These are phyloP conservation scores for Porpolomopsis calyptriformis DNA, from an alignment of 768 basidiomycete species.

Conservation along the genomic window DNA sequence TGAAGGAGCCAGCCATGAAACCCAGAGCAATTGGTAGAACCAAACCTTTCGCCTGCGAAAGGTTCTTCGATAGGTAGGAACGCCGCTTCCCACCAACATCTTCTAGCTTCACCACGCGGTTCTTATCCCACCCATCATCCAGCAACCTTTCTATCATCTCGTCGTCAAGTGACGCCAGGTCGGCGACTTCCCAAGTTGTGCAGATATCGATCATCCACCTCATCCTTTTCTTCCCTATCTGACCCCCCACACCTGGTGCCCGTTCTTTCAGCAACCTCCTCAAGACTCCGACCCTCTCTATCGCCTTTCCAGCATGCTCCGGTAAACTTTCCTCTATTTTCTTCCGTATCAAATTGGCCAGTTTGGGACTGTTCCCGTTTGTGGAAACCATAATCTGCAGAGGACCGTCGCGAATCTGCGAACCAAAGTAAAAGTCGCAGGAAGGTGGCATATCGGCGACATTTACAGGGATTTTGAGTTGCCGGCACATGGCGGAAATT, in stretches of 20 bases:
- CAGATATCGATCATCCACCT: slow-evolving; percentile 85
- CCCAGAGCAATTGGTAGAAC: background rate
- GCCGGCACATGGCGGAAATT: slow-evolving; percentile 64
- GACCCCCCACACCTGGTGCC: slow-evolving; percentile 76
- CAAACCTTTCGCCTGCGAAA: background rate
- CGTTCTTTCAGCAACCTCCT: slow-evolving; percentile 62
- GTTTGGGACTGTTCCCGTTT: slow-evolving; percentile 83
- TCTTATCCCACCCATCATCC: slow-evolving; percentile 79
- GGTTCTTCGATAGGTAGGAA: background rate
- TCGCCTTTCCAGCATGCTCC: slow-evolving; percentile 61
- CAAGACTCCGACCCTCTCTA: slow-evolving; percentile 69
- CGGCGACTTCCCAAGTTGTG: slow-evolving; percentile 76
- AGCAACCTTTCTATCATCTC: slow-evolving; percentile 53
- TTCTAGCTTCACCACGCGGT: slow-evolving; percentile 34
- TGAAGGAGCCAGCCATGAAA: background rate
- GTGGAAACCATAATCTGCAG: slow-evolving; percentile 95
- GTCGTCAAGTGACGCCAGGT: slow-evolving; percentile 63
- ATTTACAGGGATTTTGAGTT: slow-evolving; percentile 74
- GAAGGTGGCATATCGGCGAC: slow-evolving; percentile 92
- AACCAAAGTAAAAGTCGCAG: slow-evolving; percentile 99
- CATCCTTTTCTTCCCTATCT: slow-evolving; percentile 72
- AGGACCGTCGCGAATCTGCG: slow-evolving; percentile 81
- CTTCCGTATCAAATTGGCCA: slow-evolving; percentile 75
- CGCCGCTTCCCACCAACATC: slow-evolving; percentile 26
- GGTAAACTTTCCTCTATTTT: slow-evolving; percentile 62